phyloP scores from a whole-genome alignment of 78 protist species.

The Trichosphaerium sp. region DNA sequence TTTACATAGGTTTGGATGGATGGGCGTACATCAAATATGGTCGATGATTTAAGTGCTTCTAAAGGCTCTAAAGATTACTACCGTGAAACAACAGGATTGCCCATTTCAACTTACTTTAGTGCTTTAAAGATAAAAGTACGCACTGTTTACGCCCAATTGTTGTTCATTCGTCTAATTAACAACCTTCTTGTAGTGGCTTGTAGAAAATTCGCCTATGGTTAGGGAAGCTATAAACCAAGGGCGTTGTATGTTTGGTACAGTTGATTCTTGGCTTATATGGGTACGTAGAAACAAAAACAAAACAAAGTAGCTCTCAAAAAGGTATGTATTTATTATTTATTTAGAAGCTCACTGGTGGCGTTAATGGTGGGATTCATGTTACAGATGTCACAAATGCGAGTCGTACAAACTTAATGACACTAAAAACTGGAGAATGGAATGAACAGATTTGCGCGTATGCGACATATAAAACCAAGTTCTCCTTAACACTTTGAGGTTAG shows the following conservation, averaged over 20 bases:
- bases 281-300: background rate
- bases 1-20: conserved; percentile 42
- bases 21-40: conserved; percentile 20
- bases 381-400: conserved; percentile 96
- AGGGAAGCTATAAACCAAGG: conserved; percentile 14
- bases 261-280: conserved; percentile 92
- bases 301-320: background rate
- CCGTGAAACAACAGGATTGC: conserved; percentile 76
- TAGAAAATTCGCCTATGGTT: conserved; percentile 61
- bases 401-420: conserved; percentile 91
- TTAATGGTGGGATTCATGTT: conserved; percentile 48
- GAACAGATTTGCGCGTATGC: conserved; percentile 30
- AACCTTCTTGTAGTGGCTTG: conserved; percentile 58
- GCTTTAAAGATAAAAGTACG: conserved; percentile 35
- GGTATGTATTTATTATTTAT: background rate
- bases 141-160: too few species aligned
- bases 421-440: conserved; percentile 81
- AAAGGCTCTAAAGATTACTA: too few species aligned
- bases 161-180: too few species aligned
- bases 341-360: conserved; percentile 78
- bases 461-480: background rate
- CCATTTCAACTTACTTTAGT: conserved; percentile 80
- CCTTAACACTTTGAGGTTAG: background rate
- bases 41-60: conserved; percentile 35
- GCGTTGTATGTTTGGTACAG: conserved; percentile 67